Evolutionary conservation across 2,329 filamentous ascomycete species (phyloP).

Genomic region (Juglanconis oblonga): DNA sequence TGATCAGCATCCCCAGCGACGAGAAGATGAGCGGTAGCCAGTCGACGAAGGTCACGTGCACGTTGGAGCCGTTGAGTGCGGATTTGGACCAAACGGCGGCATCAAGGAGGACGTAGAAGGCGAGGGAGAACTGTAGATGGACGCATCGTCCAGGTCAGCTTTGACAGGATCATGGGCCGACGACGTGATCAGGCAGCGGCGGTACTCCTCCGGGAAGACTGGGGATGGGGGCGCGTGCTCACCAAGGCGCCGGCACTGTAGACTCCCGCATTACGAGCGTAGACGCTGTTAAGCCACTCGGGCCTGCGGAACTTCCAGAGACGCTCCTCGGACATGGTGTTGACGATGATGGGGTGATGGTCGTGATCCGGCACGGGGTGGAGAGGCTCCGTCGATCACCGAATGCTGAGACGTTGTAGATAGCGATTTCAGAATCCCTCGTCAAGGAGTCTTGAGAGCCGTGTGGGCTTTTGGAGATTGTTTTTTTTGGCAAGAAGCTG

Average conservation of each 20-base stretch:
- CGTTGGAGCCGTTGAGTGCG: slow-evolving; percentile 54
- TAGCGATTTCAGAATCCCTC: background rate
- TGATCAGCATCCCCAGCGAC: slow-evolving; percentile 66
- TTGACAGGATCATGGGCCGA: background rate
- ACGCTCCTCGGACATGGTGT: slow-evolving; percentile 59
- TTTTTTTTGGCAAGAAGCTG: background rate
- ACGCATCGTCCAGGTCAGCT: background rate
- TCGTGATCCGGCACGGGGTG: background rate
- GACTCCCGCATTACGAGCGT: slow-evolving; percentile 61
- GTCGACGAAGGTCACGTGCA: slow-evolving; percentile 66
- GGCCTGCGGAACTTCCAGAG: slow-evolving; percentile 67
- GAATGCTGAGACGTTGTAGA: background rate
- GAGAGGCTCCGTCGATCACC: background rate
- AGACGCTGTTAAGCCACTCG: slow-evolving; percentile 64
- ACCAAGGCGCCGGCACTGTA: slow-evolving; percentile 63
- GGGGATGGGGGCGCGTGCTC: slow-evolving; percentile 26
- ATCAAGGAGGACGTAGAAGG: slow-evolving; percentile 68
- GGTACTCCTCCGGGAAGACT: background rate
- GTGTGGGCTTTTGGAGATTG: background rate
- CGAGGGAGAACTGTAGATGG: slow-evolving; percentile 58
- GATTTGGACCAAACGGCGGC: slow-evolving; percentile 66
- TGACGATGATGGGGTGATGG: background rate
- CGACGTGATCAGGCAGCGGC: background rate
- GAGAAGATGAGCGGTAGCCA: slow-evolving; percentile 69
- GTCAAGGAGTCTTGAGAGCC: background rate